Percentiles rank a stretch among this genome's conserved stretches.
Evolutionary conservation across 2,329 filamentous ascomycete genomes (phyloP).

Genomic region (Epichloe sibirici): DNA sequence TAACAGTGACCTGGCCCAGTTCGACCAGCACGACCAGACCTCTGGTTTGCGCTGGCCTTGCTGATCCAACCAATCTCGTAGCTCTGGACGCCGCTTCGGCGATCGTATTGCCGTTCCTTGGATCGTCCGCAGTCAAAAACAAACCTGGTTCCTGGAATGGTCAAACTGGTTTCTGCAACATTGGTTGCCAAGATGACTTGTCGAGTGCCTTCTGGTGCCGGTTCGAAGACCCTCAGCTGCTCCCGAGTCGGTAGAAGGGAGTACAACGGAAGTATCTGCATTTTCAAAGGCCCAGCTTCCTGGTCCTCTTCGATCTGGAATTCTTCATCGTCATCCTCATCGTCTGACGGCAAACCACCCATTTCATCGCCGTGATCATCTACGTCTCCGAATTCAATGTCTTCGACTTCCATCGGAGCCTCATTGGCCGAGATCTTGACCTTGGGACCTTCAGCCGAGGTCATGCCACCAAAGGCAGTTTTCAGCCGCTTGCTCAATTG

Average conservation of each 20-base stretch:
- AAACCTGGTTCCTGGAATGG: constrained; percentile 88
- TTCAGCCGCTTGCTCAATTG: constrained; percentile 71
- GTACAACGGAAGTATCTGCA: constrained; percentile 88
- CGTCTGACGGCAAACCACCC: constrained; percentile 45
- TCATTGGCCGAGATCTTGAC: constrained; percentile 68
- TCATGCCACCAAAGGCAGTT: constrained; percentile 48
- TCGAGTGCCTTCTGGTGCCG: constrained; percentile 68
- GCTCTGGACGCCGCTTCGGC: constrained; percentile 82
- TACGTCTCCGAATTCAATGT: constrained; percentile 66
- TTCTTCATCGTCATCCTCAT: constrained; percentile 44
- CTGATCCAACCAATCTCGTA: constrained; percentile 96
- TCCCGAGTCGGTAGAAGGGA: constrained; percentile 84
- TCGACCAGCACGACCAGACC: constrained; percentile 85
- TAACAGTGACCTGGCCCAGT: constrained; percentile 96
- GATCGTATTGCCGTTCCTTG: constrained; percentile 85
- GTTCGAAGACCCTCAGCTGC: constrained; percentile 81
- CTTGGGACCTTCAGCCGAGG: constrained; percentile 46
- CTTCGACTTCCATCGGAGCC: constrained; percentile 70
- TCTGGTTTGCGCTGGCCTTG: constrained; percentile 87
- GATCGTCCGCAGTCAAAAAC: constrained; percentile 90
- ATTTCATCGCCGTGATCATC: constrained; percentile 51
- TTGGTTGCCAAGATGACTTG: constrained; percentile 90
- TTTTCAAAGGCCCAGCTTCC: constrained; percentile 50
- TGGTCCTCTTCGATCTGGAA: constrained; percentile 56
- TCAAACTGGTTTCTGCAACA: constrained; percentile 92